Evolutionary conservation across 2,329 filamentous ascomycete genomes (phyloP), one percentile per base, ranked within the genome.

Genomic region (Aspergillus hiratsukae): DNA sequence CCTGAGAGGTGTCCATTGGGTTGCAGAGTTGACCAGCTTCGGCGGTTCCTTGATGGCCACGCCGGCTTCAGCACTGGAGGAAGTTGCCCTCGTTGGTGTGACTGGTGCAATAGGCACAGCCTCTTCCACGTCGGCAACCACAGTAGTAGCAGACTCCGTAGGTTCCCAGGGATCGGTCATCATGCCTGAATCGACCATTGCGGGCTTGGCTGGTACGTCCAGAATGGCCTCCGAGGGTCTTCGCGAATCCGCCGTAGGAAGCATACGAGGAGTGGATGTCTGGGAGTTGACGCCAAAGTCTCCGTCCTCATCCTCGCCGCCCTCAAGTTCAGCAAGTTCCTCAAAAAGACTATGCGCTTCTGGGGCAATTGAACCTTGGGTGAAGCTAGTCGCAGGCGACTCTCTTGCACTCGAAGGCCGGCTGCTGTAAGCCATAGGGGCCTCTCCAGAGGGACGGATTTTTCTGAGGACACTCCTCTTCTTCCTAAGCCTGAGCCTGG

Each of bases 291-390:
- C 61, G 21, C 70, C 74, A 55, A 76, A 78, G 27, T 88, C 87
- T 59, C 88, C 87, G 58, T 69, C 69, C 7, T 90, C 89, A 60
- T 90, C 89, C 63, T 88, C 87, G 61, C 69, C 78, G 55, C 85
- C 85, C 59, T 85, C 87, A 46, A 97, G 78, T 62, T 91, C 90
- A 53, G 89, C 90, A 45, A 99, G 82, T 73, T 99, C 94, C 43
- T 91, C 91, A 70, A 94, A 96, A 51, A 99, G 79, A 67, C 89
- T 97, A 77, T 96, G 90, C 17, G 84, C 82, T 61, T 78, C 78
- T 51, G 77, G 74, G n/a, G 76, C 77, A 45, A 73, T 75, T 31
- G 75, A 68, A 52, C 75, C 76, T 56, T 76, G 77, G 48, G 74
- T 75, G 61, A 82, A 76, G 64, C 80, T 83, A 28, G 77, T 70